Evolutionary conservation across 148 eudicot genomes (phyloP), one percentile per base, ranked within the genome.

Genomic region (Rhododendron williamsianum): DNA sequence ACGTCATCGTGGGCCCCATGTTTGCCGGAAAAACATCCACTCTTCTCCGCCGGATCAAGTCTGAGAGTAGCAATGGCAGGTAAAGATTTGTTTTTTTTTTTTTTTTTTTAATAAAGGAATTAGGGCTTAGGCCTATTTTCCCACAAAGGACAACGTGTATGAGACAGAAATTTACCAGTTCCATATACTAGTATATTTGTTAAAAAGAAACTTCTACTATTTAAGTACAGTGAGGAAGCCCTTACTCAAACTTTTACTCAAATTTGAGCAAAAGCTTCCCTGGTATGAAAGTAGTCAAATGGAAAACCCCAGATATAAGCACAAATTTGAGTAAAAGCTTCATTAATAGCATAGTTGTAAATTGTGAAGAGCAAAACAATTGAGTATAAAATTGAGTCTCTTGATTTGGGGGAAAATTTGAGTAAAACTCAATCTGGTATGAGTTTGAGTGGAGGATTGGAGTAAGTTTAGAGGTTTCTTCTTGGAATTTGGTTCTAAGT

Each of bases 1-100:
- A 95, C 81, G 96, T 96, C 1, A 93, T 93, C 80, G 91, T 95
- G 54, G 98, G 99, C 0, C 98, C 99, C 86, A 97, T 97, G 99
- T 97, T 97, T 80, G 94, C 99, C 83, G 98, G 98, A 0, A 94
- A 97, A 82, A 97, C 98, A 74, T 90, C 99, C 79, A 90, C 93
- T 23, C 92, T 94, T 27, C 94, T 95, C 27, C 91, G 87, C 77
- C 93, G 96, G 52, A 91, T 95, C 73, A 91, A 91, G 85, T 83
- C 91, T 0, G 95, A 92, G 82, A 85, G 84, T 84, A 84, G 46
- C 12, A 89, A 84, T 84, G 98, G 93, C 91, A 94, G 96, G 98
- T 94, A 87, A 9, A 83, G 58, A 1, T 13, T 25, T 82, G 38
- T 0, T 9, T 25, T 83, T 60, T 52, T 69, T 1, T 54, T 60